These are phyloP conservation scores for Actinidia polygama DNA, from an alignment of 179 eudicot species.

Conservation along the genomic window DNA sequence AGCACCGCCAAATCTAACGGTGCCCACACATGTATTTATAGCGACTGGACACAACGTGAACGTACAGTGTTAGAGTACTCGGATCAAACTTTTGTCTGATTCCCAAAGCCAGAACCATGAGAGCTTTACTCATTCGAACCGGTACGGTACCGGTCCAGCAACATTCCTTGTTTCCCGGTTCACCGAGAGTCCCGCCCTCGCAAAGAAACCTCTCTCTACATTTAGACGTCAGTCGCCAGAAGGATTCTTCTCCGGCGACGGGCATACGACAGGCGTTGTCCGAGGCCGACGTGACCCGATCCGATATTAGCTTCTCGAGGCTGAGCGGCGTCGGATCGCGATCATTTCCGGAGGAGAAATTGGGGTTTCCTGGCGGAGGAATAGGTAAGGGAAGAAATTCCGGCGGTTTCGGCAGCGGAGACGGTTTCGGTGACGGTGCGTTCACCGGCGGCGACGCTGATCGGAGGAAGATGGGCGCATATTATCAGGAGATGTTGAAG, in stretches of 20 bases:
- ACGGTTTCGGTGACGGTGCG: conserved; percentile 16
- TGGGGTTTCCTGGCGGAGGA: conserved; percentile 38
- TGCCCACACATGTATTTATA: background rate
- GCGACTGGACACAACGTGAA: no score
- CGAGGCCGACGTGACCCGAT: conserved; percentile 40
- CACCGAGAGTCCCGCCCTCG: conserved; percentile 2
- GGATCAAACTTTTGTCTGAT: background rate
- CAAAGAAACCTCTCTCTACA: conserved; percentile 26
- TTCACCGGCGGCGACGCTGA: conserved; percentile 28
- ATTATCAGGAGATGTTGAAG: conserved; percentile 63
- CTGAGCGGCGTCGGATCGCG: conserved; percentile 31
- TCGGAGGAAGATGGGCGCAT: conserved; percentile 43
- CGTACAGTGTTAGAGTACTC: background rate
- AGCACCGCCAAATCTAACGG: background rate
- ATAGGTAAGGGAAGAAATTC: conserved; percentile 36
- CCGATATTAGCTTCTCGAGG: conserved; percentile 3
- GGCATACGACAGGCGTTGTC: conserved; percentile 42
- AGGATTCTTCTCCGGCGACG: background rate
- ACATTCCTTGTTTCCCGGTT: background rate
- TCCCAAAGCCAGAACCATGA: conserved; percentile 28
- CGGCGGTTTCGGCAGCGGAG: conserved; percentile 34
- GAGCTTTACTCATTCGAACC: conserved; percentile 49
- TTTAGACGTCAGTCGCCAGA: background rate
- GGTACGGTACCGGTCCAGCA: conserved; percentile 50
- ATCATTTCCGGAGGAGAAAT: conserved; percentile 35